Evolutionary conservation across 2,329 filamentous ascomycete species (phyloP), one percentile per base, ranked within the genome.

Genomic region (Fusarium verticillioides): DNA sequence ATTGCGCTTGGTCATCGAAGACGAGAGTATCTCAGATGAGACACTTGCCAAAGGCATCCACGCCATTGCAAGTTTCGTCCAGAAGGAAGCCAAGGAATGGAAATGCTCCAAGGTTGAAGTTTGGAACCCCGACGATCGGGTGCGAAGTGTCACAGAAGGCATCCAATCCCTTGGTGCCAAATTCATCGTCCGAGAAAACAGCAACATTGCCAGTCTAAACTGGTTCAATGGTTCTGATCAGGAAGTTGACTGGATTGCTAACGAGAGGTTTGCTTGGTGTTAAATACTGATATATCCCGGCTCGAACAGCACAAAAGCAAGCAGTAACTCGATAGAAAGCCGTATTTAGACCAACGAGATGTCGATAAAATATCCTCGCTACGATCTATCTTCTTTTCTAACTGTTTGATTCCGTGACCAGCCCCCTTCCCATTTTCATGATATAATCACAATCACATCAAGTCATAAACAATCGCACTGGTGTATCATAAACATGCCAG

Each of bases 261-360:
- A 93, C 77, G 92, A 95, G 82, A 95, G 94, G 83, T 95, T 89
- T 82, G 92, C 86, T 2, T 96, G 93, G 93, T 94, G 91, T 79
- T 95, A 84, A 73, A 19, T 10, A 30, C 19, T 57, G 39, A 26
- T 26, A n/a, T 13, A 36, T 30, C 21, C 13, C 19, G 19, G 40
- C 18, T n/a, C n/a, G 3, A 36, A 6, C 32, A 21, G 13, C 18
- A 15, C 23, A 52, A 11, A 32, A 68, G 18, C 43, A 32, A 54
- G 34, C 58, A 63, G 60, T 64, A 18, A 16, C 28, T 26, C 21
- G 19, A 36, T 34, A 61, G 43, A 62, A 23, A 49, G 34, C 12
- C 21, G 34, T 40, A 58, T 8, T 58, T 54, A 75, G 64, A 73
- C 42, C 70, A 74, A 47, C 28, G 59, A 71, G 63, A 70, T 49